phyloP scores from a whole-genome alignment of 2,329 filamentous ascomycete genomes.

The Exophiala xenobiotica region DNA sequence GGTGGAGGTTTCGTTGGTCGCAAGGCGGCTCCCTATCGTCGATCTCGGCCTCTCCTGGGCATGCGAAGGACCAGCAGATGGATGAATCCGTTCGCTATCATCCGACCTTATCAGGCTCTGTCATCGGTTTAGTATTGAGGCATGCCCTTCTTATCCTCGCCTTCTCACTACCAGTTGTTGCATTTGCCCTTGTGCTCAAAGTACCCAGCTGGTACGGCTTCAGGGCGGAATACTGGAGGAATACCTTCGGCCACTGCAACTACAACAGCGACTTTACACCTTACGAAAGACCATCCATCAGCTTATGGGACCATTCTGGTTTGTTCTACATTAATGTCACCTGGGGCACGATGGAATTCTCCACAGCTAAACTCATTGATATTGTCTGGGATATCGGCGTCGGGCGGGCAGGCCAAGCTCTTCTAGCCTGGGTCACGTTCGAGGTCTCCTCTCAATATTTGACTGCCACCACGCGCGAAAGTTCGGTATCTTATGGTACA shows the following conservation, averaged over 20 bases:
- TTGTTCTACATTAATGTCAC: slow-evolving; percentile 25
- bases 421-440: slow-evolving; percentile 35
- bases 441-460: slow-evolving; percentile 38
- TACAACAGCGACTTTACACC: slow-evolving; percentile 20
- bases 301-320: slow-evolving; percentile 19
- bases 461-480: slow-evolving; percentile 35
- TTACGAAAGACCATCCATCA: slow-evolving; percentile 10
- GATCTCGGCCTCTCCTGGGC: too few species aligned
- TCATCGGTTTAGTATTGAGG: too few species aligned
- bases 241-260: slow-evolving; percentile 21
- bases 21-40: too few species aligned
- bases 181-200: slow-evolving; percentile 11
- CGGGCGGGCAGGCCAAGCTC: slow-evolving; percentile 36
- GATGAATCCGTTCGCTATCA: too few species aligned
- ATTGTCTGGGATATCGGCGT: slow-evolving; percentile 38
- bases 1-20: too few species aligned
- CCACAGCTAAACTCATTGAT: slow-evolving; percentile 38
- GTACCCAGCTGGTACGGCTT: slow-evolving; percentile 13
- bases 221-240: slow-evolving; percentile 12
- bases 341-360: slow-evolving; percentile 31
- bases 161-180: slow-evolving; percentile 18
- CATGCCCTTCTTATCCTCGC: slow-evolving; percentile 12
- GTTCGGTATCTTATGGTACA: slow-evolving; percentile 36
- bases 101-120: too few species aligned
- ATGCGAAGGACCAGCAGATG: too few species aligned